A percentile compares a stretch with the other conserved stretches of the same genome.
Evolutionary conservation across 2,329 filamentous ascomycete species (phyloP).

Genomic region (Delphinella strobiligena): DNA sequence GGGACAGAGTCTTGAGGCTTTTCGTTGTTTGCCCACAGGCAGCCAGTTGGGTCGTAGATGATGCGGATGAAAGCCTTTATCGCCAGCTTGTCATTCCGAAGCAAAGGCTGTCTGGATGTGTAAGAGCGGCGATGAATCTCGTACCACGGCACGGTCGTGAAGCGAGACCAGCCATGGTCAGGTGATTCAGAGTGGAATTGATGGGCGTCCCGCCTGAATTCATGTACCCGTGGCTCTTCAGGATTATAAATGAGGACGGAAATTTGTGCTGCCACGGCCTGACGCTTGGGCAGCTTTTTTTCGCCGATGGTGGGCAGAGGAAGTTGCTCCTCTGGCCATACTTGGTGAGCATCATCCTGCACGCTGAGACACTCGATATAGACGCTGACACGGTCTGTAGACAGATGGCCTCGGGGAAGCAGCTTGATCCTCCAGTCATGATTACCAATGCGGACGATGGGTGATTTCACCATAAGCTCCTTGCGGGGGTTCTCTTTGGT

Average conservation of each 20-base stretch:
- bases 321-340: constrained; percentile 14
- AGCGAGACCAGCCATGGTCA: constrained; percentile 54
- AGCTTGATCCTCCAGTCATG: constrained; percentile 56
- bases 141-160: constrained; percentile 43
- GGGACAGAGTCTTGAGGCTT: constrained; percentile 42
- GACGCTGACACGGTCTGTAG: constrained; percentile 42
- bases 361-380: constrained; percentile 51
- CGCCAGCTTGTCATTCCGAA: constrained; percentile 48
- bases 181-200: constrained; percentile 46
- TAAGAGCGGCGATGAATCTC: constrained; percentile 46
- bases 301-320: constrained; percentile 18
- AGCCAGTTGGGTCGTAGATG: constrained; percentile 47
- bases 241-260: constrained; percentile 53
- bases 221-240: constrained; percentile 46
- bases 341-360: constrained; percentile 12
- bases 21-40: constrained; percentile 37
- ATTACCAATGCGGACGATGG: constrained; percentile 42
- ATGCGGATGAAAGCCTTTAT: constrained; percentile 51
- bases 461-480: constrained; percentile 47
- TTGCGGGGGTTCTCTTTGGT: constrained; percentile 49
- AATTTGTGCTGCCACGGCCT: constrained; percentile 45
- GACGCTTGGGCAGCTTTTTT: constrained; percentile 24
- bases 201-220: constrained; percentile 44
- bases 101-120: constrained; percentile 44
- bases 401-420: constrained; percentile 49